Evolutionary conservation across 2,329 filamentous ascomycete genomes (phyloP), one percentile per base, ranked within the genome.

Genomic region (Fusarium sp.): DNA sequence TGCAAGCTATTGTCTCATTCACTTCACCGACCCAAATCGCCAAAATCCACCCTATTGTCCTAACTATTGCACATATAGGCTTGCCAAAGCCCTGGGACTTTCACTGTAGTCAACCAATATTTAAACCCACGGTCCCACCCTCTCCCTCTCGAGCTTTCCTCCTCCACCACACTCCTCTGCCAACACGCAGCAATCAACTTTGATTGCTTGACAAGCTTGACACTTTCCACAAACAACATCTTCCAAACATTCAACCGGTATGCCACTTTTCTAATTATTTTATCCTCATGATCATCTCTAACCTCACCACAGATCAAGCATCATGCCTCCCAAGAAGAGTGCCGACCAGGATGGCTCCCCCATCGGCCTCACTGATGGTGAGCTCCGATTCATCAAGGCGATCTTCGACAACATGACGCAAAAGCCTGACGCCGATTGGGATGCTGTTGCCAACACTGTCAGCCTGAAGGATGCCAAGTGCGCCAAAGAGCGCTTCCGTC

Each of bases 341-440:
- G 38, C 72, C 33, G 45, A 66, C 31, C 77, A 79, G 22, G 75
- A 64, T 49, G 70, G 76, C 1, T 36, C 66, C 15, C 62, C 77
- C 28, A 55, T 35, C 8, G 79, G 78, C 15, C 76, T 84, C 51
- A 84, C 79, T 17, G 79, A 81, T 4, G 75, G 66, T 26, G 84
- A 85, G 41, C 74, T 82, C 47, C 79, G 80, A 36, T 83, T 85
- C 75, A 80, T 85, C 75, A 83, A 84, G 62, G 80, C 81, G 18
- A 77, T 85, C 44, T 84, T 85, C 66, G 80, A 84, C 73, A 82
- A 84, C 73, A 83, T 85, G 81, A 82, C 76, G 10, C 74, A 81
- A 48, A 83, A 82, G 69, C 82, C 82, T 12, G 81, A 84, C 13
- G 81, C 85, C 35, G 78, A 87, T 75, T 87, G 82, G 79, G 77